Evolutionary conservation across 805 yeast species (phyloP).

Genomic region (Candida endomychidarum): DNA sequence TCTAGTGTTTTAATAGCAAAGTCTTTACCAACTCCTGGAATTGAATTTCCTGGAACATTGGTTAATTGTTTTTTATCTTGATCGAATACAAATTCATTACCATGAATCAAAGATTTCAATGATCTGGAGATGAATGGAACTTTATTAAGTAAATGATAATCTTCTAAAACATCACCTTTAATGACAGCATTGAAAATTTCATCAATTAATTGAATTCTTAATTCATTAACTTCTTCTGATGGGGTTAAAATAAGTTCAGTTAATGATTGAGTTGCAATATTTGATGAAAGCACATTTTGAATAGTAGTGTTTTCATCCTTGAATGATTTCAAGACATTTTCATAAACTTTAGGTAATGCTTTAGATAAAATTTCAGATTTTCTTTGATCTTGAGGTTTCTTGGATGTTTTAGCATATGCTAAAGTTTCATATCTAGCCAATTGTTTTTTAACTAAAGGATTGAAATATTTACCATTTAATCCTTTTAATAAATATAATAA

Average conservation of each 20-base stretch:
- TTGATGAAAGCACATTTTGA: constrained; percentile 57
- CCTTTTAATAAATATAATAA: constrained; percentile 79
- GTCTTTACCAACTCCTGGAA: constrained; percentile 53
- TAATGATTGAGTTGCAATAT: constrained; percentile 80
- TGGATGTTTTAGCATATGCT: constrained; percentile 64
- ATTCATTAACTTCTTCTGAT: constrained; percentile 36
- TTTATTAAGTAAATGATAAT: constrained; percentile 64
- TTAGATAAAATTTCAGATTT: constrained; percentile 63
- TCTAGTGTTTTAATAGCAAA: constrained; percentile 57
- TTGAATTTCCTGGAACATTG: constrained; percentile 35
- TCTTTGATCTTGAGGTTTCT: constrained; percentile 79
- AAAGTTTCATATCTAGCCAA: constrained; percentile 59
- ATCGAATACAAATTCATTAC: constrained; percentile 77
- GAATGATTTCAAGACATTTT: constrained; percentile 41
- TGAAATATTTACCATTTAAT: constrained; percentile 76
- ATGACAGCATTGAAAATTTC: constrained; percentile 54
- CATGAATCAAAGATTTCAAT: constrained; percentile 75
- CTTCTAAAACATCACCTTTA: constrained; percentile 66
- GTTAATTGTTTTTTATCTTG: constrained; percentile 45
- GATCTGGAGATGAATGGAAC: constrained; percentile 72
- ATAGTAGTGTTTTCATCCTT: constrained; percentile 35
- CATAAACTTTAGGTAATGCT: constrained; percentile 66
- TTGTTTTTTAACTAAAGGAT: constrained; percentile 63
- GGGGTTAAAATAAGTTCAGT: constrained; percentile 62
- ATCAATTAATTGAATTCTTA: constrained; percentile 51